Evolutionary conservation across 1,139 yeast genomes (phyloP).

Genomic region (Chernovozyma aurita): DNA sequence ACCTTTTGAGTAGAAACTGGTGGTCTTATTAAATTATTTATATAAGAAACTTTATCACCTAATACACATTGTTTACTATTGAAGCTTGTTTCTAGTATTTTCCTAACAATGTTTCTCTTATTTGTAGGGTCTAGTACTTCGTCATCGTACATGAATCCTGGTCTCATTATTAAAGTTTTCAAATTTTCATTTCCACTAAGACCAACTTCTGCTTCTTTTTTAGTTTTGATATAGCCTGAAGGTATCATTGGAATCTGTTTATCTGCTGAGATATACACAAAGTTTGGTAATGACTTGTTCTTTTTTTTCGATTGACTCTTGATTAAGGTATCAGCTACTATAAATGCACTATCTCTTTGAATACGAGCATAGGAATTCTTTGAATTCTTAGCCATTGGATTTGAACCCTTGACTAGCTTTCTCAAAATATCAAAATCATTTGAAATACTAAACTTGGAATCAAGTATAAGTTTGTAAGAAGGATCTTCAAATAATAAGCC

Average conservation of each 20-base stretch:
- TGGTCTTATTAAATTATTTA: conserved; percentile 56
- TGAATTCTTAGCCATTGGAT: conserved; percentile 51
- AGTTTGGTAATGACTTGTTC: conserved; percentile 31
- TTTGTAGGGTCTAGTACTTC: conserved; percentile 22
- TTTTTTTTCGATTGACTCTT: conserved; percentile 15
- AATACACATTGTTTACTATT: conserved; percentile 36
- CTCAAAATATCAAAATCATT: conserved; percentile 28
- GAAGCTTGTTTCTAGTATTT: conserved; percentile 30
- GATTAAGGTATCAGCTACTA: conserved; percentile 55
- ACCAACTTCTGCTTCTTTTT: conserved; percentile 70
- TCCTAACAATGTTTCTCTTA: conserved; percentile 27
- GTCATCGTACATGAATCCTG: conserved; percentile 78
- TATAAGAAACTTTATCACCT: conserved; percentile 22
- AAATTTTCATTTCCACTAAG: conserved; percentile 41
- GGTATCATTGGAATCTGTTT: conserved; percentile 65
- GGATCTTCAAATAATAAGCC: conserved; percentile 70
- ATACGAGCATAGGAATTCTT: conserved; percentile 54
- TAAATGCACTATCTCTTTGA: conserved; percentile 67
- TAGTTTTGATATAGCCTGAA: conserved; percentile 64
- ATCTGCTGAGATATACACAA: conserved; percentile 82
- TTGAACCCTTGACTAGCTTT: conserved; percentile 31
- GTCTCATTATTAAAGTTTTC: conserved; percentile 64
- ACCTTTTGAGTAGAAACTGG: conserved; percentile 67
- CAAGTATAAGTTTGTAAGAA: conserved; percentile 55
- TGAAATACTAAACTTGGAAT: conserved; percentile 33